Evolutionary conservation across 2,329 filamentous ascomycete genomes (phyloP).

Genomic region (Meredithiella fracta): DNA sequence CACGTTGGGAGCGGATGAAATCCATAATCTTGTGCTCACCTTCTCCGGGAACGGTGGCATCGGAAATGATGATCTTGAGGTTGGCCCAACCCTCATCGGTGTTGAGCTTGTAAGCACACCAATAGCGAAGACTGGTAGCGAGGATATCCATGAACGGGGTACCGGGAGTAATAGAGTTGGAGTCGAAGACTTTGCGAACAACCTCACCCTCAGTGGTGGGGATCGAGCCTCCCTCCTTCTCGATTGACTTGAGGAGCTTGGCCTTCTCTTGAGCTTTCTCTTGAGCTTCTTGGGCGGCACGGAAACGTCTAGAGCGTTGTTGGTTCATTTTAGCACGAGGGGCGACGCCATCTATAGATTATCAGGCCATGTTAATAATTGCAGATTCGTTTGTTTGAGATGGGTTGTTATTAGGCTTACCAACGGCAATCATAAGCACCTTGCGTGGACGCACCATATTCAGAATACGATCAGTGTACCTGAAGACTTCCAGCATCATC

Average conservation of each 20-base stretch:
- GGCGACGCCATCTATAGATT: constrained; percentile 65
- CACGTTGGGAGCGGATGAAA: constrained; percentile 84
- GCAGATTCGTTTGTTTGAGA: not conserved
- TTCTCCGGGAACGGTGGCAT: constrained; percentile 92
- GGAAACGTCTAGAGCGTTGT: constrained; percentile 87
- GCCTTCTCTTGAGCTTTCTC: constrained; percentile 87
- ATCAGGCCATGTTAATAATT: not conserved
- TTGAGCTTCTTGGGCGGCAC: constrained; percentile 81
- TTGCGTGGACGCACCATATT: constrained; percentile 97
- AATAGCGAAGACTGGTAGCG: constrained; percentile 78
- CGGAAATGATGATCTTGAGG: constrained; percentile 94
- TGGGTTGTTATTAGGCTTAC: constrained; percentile 42
- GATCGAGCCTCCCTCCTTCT: constrained; percentile 51
- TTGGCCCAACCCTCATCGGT: constrained; percentile 92
- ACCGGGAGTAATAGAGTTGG: constrained; percentile 74
- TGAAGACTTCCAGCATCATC: constrained; percentile 98
- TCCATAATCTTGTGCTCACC: constrained; percentile 99
- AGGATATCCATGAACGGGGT: constrained; percentile 98
- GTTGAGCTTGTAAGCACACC: constrained; percentile 94
- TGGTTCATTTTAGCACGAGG: constrained; percentile 99
- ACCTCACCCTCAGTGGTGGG: constrained; percentile 28
- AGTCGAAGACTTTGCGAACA: constrained; percentile 84
- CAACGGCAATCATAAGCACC: constrained; percentile 91
- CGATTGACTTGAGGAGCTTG: constrained; percentile 71
- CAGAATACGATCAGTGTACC: constrained; percentile 94